A percentile compares a stretch with the other conserved stretches of the same genome.
Evolutionary conservation across 139 green algal species (phyloP).

Genomic region (Volvox africanus): DNA sequence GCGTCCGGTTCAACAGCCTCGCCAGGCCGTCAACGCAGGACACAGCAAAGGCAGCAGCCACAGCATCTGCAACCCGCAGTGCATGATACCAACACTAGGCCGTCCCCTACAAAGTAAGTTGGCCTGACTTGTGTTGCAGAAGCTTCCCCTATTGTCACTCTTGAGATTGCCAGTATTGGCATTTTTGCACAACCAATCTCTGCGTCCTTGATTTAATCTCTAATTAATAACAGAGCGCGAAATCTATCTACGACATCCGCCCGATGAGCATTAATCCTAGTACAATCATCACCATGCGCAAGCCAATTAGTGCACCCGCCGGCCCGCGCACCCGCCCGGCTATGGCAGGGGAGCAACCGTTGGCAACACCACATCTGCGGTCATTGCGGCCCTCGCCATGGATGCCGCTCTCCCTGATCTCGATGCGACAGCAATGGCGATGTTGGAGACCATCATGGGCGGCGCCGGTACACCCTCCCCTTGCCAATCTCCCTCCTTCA

Average conservation of each 20-base stretch:
- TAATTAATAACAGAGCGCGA: too few species aligned
- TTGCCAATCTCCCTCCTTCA: background rate
- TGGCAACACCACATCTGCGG: slow-evolving; percentile 11
- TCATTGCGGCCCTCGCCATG: slow-evolving; percentile 27
- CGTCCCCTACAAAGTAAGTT: background rate
- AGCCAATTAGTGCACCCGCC: too few species aligned
- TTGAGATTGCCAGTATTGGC: background rate
- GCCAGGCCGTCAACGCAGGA: background rate
- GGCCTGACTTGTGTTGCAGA: background rate
- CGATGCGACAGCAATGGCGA: background rate
- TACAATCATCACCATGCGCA: too few species aligned
- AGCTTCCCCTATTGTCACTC: too few species aligned
- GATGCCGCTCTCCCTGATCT: slow-evolving; percentile 13
- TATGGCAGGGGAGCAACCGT: background rate
- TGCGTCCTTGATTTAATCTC: background rate
- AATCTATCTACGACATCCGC: too few species aligned
- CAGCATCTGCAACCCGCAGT: background rate
- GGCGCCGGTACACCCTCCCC: background rate
- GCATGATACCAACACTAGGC: background rate
- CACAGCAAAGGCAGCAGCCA: background rate
- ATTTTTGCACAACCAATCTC: background rate
- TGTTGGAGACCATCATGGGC: slow-evolving; percentile 40
- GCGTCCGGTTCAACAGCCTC: background rate
- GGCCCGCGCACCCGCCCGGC: too few species aligned
- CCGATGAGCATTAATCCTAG: too few species aligned